Evolutionary conservation across 2,329 filamentous ascomycete genomes (phyloP).

Genomic region (Penicillium sp.): DNA sequence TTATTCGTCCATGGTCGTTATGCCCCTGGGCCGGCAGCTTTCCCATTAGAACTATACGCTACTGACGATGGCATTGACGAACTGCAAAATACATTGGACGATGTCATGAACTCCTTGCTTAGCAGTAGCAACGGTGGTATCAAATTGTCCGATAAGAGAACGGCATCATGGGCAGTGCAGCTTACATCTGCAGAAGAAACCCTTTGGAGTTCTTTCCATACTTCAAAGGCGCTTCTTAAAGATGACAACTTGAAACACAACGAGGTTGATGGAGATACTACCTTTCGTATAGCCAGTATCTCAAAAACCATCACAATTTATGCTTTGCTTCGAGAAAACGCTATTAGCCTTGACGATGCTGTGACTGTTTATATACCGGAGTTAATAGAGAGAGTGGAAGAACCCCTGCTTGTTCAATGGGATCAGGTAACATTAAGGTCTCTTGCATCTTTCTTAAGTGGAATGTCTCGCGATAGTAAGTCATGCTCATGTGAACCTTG

Average conservation of each 20-base stretch:
- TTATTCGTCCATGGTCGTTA: background rate
- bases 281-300: background rate
- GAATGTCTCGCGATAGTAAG: background rate
- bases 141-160: background rate
- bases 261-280: background rate
- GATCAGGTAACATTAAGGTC: background rate
- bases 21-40: background rate
- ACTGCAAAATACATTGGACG: background rate
- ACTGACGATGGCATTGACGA: background rate
- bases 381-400: background rate
- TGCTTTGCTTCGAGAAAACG: background rate
- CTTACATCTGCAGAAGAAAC: background rate
- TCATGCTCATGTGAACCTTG: background rate
- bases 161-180: background rate
- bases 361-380: background rate
- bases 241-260: background rate
- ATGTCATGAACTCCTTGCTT: background rate
- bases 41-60: background rate
- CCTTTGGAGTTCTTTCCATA: background rate
- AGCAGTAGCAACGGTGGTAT: background rate
- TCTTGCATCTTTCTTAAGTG: background rate
- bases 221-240: background rate
- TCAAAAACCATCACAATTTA: background rate
- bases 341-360: background rate
- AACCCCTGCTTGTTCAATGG: background rate